Conservation (phyloP, 768 basidiomycete species). For the Cyclocybe cylindracea region DNA sequence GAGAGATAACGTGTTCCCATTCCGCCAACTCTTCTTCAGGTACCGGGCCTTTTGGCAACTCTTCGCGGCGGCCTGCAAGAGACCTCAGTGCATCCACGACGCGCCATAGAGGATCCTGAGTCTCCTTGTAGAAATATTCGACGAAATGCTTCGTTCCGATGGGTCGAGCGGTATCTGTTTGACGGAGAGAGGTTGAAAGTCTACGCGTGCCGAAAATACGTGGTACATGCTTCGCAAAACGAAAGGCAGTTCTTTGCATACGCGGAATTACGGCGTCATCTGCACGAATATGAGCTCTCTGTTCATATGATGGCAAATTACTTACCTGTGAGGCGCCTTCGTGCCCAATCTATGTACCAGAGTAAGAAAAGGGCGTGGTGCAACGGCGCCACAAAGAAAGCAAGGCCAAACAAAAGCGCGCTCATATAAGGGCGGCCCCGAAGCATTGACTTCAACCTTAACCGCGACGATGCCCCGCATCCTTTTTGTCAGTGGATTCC, state of each 20-base stretch:
- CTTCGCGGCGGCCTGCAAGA: conserved; percentile 20
- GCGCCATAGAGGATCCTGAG: conserved; percentile 42
- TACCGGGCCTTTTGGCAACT: conserved; percentile 33
- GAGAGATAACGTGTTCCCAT: conserved; percentile 39
- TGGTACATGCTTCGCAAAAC: conserved; percentile 9
- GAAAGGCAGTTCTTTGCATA: conserved; percentile 10
- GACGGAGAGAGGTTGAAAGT: conserved; percentile 12
- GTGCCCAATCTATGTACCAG: too few relatives aligned
- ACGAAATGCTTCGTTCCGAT: conserved; percentile 32
- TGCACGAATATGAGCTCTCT: background rate
- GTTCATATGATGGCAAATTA: background rate
- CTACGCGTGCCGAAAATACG: conserved; percentile 9
- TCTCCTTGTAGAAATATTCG: conserved; percentile 32
- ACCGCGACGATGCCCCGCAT: conserved; percentile 66
- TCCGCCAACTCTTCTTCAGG: conserved; percentile 35
- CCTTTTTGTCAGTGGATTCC: conserved; percentile 85
- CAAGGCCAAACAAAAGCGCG: conserved; percentile 12
- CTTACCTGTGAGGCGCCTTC: conserved; percentile 2
- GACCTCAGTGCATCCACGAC: conserved; percentile 36
- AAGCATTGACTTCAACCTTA: conserved; percentile 1
- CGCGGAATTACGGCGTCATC: conserved; percentile 10
- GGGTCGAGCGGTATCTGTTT: conserved; percentile 15
- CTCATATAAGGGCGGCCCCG: conserved; percentile 5
- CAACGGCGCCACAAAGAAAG: conserved; percentile 16
- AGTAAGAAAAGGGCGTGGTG: background rate